These are phyloP conservation scores for Nematodospora anomalae DNA, from an alignment of 1,139 yeast species.

Conservation along the genomic window DNA sequence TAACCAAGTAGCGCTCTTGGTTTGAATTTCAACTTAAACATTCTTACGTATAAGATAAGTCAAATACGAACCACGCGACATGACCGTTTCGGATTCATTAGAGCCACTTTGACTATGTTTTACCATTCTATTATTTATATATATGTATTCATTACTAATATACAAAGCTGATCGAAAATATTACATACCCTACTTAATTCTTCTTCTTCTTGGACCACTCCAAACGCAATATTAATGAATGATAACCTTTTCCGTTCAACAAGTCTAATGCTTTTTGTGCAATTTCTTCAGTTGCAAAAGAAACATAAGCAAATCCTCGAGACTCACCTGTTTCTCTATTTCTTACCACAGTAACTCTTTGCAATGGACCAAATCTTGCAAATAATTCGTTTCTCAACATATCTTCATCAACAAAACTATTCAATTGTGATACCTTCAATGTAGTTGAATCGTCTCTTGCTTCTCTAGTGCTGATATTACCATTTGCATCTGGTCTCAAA, in stretches of 20 bases:
- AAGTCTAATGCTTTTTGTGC: conserved; percentile 80
- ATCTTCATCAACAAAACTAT: conserved; percentile 80
- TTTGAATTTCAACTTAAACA: no score
- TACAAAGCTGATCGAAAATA: no score
- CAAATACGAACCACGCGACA: no score
- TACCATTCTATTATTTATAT: no score
- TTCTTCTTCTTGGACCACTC: conserved; percentile 57
- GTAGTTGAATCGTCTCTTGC: conserved; percentile 85
- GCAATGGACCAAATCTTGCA: conserved; percentile 68
- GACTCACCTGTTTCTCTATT: conserved; percentile 94
- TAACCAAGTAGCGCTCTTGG: no score
- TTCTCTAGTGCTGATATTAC: conserved; percentile 50
- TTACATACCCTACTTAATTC: no score
- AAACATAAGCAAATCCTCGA: conserved; percentile 96
- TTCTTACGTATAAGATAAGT: no score
- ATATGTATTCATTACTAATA: no score
- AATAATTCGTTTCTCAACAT: conserved; percentile 75
- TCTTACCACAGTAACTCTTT: conserved; percentile 81
- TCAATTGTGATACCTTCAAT: conserved; percentile 87
- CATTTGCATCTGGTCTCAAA: conserved; percentile 60
- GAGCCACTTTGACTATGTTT: no score
- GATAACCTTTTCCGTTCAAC: conserved; percentile 90
- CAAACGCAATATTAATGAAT: conserved; percentile 81
- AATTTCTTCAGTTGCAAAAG: conserved; percentile 63
- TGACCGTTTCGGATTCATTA: no score